Evolutionary conservation across 108 stramenopile genomes (phyloP).

Genomic region (Schizochytrium sp.): DNA sequence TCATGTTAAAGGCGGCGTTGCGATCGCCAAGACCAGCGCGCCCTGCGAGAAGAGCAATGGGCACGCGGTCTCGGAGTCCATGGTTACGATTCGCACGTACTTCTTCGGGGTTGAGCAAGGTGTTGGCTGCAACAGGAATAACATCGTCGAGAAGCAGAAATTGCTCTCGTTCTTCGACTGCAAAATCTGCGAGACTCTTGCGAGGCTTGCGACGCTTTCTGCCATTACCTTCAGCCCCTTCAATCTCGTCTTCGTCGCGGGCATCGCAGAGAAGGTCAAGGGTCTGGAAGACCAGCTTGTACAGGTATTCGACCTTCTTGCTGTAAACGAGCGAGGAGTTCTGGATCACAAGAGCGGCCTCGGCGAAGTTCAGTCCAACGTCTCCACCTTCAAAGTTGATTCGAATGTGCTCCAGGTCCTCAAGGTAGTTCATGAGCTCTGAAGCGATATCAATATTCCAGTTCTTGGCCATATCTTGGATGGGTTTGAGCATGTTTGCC

Average conservation of each 20-base stretch:
- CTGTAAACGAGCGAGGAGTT: constrained; percentile 81
- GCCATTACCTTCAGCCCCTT: neutral
- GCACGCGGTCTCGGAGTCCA: constrained; percentile 38
- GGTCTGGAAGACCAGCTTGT: constrained; percentile 86
- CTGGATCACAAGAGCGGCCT: constrained; percentile 94
- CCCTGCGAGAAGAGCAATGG: constrained; percentile 36
- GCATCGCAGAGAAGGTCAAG: constrained; percentile 66
- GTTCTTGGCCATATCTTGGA: constrained; percentile 91
- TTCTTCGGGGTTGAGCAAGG: constrained; percentile 63
- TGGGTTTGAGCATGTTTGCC: constrained; percentile 78
- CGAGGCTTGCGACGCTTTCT: constrained; percentile 16
- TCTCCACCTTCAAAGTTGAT: constrained; percentile 73
- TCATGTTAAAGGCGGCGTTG: constrained; percentile 70
- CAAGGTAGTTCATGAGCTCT: constrained; percentile 83
- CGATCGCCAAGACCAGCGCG: neutral
- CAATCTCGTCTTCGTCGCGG: neutral
- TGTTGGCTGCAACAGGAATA: constrained; percentile 78
- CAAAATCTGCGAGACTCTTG: constrained; percentile 79
- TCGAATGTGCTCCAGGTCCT: constrained; percentile 75
- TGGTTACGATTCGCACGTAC: neutral
- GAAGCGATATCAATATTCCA: constrained; percentile 96
- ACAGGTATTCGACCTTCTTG: constrained; percentile 94
- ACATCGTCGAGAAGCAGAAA: constrained; percentile 94
- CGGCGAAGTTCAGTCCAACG: constrained; percentile 86
- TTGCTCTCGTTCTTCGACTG: constrained; percentile 79